Conservation (phyloP, 306 rosid species). For the Mimosa bimucronata region DNA sequence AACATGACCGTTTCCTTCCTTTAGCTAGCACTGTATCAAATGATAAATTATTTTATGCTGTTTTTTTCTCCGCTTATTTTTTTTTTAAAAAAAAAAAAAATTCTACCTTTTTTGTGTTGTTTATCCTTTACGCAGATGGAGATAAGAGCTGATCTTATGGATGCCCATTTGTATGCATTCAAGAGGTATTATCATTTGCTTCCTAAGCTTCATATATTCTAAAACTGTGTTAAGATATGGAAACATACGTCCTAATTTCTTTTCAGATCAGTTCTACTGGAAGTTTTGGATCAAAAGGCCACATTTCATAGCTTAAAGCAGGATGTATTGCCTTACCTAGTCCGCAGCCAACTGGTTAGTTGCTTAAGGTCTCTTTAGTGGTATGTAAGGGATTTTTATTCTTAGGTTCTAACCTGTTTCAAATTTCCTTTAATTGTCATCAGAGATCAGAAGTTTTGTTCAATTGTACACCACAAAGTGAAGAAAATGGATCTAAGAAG, state of each 20-base stretch:
- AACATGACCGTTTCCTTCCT: not conserved
- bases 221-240: conserved; percentile 28
- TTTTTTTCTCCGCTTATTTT: not conserved
- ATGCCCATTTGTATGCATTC: conserved; percentile 93
- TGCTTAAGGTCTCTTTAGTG: conserved; percentile 39
- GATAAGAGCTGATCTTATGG: conserved; percentile 95
- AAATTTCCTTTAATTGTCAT: conserved; percentile 47
- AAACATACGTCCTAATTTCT: conserved; percentile 29
- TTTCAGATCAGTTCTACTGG: conserved; percentile 83
- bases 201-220: conserved; percentile 17
- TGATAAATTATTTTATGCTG: conserved; percentile 15
- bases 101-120: conserved; percentile 5
- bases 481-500: conserved; percentile 79
- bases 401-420: conserved; percentile 43
- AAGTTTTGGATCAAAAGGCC: conserved; percentile 74
- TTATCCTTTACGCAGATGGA: conserved; percentile 70
- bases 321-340: conserved; percentile 95
- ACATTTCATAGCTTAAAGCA: conserved; percentile 78
- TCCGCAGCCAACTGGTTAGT: conserved; percentile 95
- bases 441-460: conserved; percentile 76
- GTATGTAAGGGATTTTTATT: conserved; percentile 28
- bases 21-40: not conserved
- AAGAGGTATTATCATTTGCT: conserved; percentile 63
- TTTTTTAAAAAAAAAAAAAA: too few relatives aligned
- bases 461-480: conserved; percentile 65